Base-by-base conservation (phyloP, 176 grass and related monocot species). In the Alopecurus myosuroides region DNA sequence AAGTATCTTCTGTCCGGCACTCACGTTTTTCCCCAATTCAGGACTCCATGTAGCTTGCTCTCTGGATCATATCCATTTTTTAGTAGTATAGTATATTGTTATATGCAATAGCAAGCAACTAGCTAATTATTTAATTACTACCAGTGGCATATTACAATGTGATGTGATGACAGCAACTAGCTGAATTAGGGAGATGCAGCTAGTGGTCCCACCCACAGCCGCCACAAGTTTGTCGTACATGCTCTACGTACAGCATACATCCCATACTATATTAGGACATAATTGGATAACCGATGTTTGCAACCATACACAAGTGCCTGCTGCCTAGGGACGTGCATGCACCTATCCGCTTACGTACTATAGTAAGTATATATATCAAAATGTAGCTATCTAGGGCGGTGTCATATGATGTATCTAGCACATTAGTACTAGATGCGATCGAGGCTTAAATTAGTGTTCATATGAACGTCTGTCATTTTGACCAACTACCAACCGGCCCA, bases 151-250 rank as follows among this genome's bases (percentile, higher is more conserved):
- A 62, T 62, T 22, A 7, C 58, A 30, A 30, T 62, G 26, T 62
- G 26, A 30, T 62, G 58, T 29, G 23, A 62, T 62, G 58, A 29
- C 58, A 62, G 11, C 26, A 6, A 6, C 25, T 14, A 29, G 57
- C 25, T 64, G 61, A 17, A 14, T 37, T 26, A 78, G 22, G 29
- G n/a, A 56, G 40, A 69, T 60, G 67, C 34, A 77, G 34, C 4
- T 49, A 26, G 70, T 28, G 45, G 79, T 57, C 3, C 48, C 58
- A 77, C 70, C 61, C 57, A 25, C 79, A 70, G 72, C 86, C 86
- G 72, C 86, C 86, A 88, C 15, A 82, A 82, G 22, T 70, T 82
- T 88, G 86, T 82, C 79, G 61, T 78, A 39, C 40, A 78, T 78
- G 53, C 45, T 35, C 56, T 41, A 34, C 9, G 61, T 34, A 34